Evolutionary conservation across 1,284 basidiomycete genomes (phyloP), one percentile per base, ranked within the genome.

Genomic region (Irpex lacteus): DNA sequence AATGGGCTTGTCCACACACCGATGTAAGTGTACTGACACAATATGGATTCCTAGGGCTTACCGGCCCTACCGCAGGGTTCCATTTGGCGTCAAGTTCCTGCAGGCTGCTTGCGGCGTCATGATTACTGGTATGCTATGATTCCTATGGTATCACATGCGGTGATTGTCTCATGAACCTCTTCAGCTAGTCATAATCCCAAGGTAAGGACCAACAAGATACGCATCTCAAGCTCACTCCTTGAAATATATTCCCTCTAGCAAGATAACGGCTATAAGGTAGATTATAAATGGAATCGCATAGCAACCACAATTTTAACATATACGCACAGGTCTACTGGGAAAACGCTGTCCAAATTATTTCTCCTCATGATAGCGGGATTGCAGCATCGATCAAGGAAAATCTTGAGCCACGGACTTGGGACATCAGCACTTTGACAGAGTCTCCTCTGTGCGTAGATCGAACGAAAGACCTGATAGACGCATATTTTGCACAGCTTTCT

Each of bases 231-330:
- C 3, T 59, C 13, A 7, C 26, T 7, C 9, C 4, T 18, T 40
- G 2, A 54, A 13, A 47, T 32, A 5, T 15, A n/a, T 36, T 47
- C 47, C 55, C 2, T 60, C 5, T n/a, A 91, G 90, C 76, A 90
- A 72, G 94, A 95, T 70, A 95, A 95, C 72, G 93, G 94, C 2
- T 95, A 91, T 77, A 95, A 95, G 78, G 90, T 87, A 64, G 4
- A 26, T 26, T 26, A 26, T 26, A 26, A 26, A 26, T 26, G 26
- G 26, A 26, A 26, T 4, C 4, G 4, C 26, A 26, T 26, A 26
- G 26, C 26, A 26, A 3, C 26, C 2, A 3, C 26, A 3, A 26
- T 26, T 26, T 26, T 2, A 26, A 26, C 26, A 3, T 26, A 26
- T 26, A 13, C 6, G 7, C 50, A 6, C 50, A 90, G 90, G 91